phyloP scores from a whole-genome alignment of 495 filamentous ascomycete genomes.

The Neurospora tetrasperma region DNA sequence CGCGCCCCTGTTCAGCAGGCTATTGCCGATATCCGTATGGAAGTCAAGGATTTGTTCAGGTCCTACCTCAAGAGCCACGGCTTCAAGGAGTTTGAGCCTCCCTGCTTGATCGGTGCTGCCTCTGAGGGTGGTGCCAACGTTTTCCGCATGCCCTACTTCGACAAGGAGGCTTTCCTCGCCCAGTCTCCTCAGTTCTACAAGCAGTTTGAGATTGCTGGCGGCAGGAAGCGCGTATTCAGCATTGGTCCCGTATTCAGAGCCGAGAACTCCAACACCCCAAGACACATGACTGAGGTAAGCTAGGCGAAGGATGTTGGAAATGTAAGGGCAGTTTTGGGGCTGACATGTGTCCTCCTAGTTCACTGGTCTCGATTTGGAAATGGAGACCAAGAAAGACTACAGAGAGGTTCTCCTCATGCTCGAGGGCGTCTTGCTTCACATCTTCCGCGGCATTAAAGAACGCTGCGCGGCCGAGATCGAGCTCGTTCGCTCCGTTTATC shows the following conservation, averaged over 20 bases:
- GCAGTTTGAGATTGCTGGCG: constrained; percentile 91
- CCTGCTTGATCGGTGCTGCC: constrained; percentile 80
- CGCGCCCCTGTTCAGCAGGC: constrained; percentile 80
- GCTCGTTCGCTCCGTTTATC: constrained; percentile 52
- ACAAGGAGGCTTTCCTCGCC: constrained; percentile 71
- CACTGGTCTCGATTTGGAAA: constrained; percentile 93
- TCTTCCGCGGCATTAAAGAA: constrained; percentile 68
- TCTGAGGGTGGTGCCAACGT: constrained; percentile 92
- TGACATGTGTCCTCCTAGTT: constrained; percentile 33
- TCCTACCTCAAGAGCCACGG: constrained; percentile 64
- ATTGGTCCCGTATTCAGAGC: constrained; percentile 91
- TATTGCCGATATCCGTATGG: constrained; percentile 69
- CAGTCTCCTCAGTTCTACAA: constrained; percentile 80
- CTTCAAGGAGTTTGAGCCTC: constrained; percentile 67
- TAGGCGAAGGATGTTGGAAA: not conserved
- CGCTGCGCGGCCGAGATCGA: constrained; percentile 61
- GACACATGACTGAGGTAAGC: constrained; percentile 80
- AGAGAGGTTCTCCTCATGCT: constrained; percentile 74
- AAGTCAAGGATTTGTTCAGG: constrained; percentile 69
- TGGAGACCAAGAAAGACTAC: constrained; percentile 85
- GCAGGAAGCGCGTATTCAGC: constrained; percentile 80
- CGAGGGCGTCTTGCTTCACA: constrained; percentile 77
- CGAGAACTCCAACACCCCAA: constrained; percentile 91
- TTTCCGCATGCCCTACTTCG: constrained; percentile 89
- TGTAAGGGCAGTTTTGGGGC: not conserved